Conservation (phyloP, 164 flowering plant species). For the Piper longum region DNA sequence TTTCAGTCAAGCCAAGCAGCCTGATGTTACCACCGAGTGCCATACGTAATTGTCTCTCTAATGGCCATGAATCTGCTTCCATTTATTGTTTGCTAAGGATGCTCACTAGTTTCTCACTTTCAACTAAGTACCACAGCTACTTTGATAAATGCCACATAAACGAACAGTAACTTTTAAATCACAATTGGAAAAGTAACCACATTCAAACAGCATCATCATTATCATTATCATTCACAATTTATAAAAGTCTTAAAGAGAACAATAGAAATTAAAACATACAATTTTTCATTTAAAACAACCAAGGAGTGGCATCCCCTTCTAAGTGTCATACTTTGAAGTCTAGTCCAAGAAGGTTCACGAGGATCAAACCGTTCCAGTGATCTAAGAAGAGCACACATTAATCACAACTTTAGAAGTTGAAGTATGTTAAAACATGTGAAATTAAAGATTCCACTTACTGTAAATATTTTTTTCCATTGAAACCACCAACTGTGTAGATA, state of each 20-base stretch:
- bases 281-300: conserved; percentile 54
- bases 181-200: too few relatives aligned
- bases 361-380: conserved; percentile 84
- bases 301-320: conserved; percentile 58
- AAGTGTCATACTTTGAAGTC: conserved; percentile 43
- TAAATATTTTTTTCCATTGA: conserved; percentile 61
- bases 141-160: background rate
- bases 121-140: background rate
- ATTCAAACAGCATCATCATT: too few relatives aligned
- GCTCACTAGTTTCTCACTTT: too few relatives aligned
- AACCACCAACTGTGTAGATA: conserved; percentile 84
- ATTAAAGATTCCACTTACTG: conserved; percentile 26
- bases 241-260: background rate
- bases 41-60: too few relatives aligned
- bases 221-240: too few relatives aligned
- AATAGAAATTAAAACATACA: conserved; percentile 31
- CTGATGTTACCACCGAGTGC: too few relatives aligned
- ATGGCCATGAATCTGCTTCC: too few relatives aligned
- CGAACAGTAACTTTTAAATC: too few relatives aligned
- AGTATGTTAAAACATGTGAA: background rate
- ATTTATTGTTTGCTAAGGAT: too few relatives aligned
- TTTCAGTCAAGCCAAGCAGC: too few relatives aligned
- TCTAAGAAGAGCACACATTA: conserved; percentile 19
- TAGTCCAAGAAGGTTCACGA: conserved; percentile 67
- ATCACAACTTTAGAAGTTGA: background rate